A percentile compares a stretch with the other conserved stretches of the same genome.
phyloP scores from a whole-genome alignment of 768 basidiomycete genomes.

The Tricholoma hemisulphureum region DNA sequence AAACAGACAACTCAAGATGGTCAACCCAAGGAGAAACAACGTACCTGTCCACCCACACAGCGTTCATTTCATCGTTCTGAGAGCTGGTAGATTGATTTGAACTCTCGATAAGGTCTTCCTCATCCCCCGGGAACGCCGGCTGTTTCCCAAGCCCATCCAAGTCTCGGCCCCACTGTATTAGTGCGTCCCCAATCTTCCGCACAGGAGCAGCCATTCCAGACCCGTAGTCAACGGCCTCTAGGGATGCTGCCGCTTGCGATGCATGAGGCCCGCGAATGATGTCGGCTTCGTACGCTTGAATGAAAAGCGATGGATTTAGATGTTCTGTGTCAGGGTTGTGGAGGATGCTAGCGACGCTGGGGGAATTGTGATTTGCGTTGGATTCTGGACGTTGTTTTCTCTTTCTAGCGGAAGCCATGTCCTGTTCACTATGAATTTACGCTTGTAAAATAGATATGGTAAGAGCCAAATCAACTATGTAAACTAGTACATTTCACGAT shows the following conservation, averaged over 20 bases:
- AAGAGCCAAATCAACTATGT: no score
- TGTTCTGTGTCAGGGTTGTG: not conserved
- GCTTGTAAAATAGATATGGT: no score
- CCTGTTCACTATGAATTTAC: not conserved
- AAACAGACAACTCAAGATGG: not conserved
- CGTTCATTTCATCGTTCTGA: slow-evolving; percentile 17
- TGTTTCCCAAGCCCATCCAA: not conserved
- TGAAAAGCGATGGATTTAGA: slow-evolving; percentile 38
- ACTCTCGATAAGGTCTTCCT: slow-evolving; percentile 17
- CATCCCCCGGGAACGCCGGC: slow-evolving; percentile 19
- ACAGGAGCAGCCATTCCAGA: slow-evolving; percentile 1
- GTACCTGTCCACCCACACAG: slow-evolving; percentile 84
- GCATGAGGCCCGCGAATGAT: slow-evolving; percentile 56
- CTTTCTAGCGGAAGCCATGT: slow-evolving; percentile 12
- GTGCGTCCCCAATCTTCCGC: slow-evolving; percentile 30
- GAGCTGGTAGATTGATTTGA: slow-evolving; percentile 8
- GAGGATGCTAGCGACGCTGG: not conserved
- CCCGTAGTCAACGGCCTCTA: slow-evolving; percentile 30
- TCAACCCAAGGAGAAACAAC: slow-evolving; percentile 32
- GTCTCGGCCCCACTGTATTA: slow-evolving; percentile 31
- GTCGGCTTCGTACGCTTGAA: slow-evolving; percentile 79
- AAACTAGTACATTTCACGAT: not conserved
- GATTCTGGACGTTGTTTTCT: slow-evolving; percentile 8
- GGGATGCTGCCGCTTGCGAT: slow-evolving; percentile 33
- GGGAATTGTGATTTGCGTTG: not conserved